phyloP scores from a whole-genome alignment of 495 filamentous ascomycete genomes.

The Xylona heveae region DNA sequence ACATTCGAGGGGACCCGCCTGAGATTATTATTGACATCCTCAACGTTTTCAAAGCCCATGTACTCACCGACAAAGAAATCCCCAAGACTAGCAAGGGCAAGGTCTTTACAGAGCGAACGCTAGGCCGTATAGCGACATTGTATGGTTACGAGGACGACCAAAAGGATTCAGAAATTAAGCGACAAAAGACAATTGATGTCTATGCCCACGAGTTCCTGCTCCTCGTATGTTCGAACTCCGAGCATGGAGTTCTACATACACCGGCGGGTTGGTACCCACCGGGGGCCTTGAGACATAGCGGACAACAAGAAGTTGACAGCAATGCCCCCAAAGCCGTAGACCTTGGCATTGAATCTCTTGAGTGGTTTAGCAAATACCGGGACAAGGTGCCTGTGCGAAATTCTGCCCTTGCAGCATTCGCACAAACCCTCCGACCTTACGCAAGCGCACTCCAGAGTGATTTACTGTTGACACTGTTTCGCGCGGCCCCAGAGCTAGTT shows the following conservation, averaged over 20 bases:
- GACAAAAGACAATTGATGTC: slow-evolving; percentile 27
- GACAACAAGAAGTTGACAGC: not conserved
- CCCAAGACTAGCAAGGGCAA: slow-evolving; percentile 45
- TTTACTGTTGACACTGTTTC: slow-evolving; percentile 58
- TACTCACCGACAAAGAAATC: slow-evolving; percentile 49
- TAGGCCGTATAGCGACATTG: slow-evolving; percentile 48
- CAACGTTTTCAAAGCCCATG: slow-evolving; percentile 34
- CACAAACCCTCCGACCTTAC: slow-evolving; percentile 65
- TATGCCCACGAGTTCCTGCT: slow-evolving; percentile 50
- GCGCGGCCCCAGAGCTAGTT: slow-evolving; percentile 60
- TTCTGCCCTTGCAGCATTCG: slow-evolving; percentile 47
- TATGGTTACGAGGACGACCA: slow-evolving; percentile 36
- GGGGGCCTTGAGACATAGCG: slow-evolving; percentile 19
- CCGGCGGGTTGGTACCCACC: slow-evolving; percentile 54
- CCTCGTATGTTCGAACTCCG: slow-evolving; percentile 46
- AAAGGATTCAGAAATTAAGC: slow-evolving; percentile 16
- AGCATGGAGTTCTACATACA: slow-evolving; percentile 43
- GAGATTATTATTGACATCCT: slow-evolving; percentile 48
- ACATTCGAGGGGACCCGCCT: slow-evolving; percentile 50
- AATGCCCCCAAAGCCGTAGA: slow-evolving; percentile 19
- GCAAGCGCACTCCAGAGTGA: slow-evolving; percentile 62
- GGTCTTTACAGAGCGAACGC: slow-evolving; percentile 45
- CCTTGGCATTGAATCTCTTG: slow-evolving; percentile 43
- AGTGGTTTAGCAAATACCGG: slow-evolving; percentile 43
- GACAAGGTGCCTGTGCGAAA: slow-evolving; percentile 54